Conservation (phyloP, 1,284 basidiomycete species). For the Boletus smithii region DNA sequence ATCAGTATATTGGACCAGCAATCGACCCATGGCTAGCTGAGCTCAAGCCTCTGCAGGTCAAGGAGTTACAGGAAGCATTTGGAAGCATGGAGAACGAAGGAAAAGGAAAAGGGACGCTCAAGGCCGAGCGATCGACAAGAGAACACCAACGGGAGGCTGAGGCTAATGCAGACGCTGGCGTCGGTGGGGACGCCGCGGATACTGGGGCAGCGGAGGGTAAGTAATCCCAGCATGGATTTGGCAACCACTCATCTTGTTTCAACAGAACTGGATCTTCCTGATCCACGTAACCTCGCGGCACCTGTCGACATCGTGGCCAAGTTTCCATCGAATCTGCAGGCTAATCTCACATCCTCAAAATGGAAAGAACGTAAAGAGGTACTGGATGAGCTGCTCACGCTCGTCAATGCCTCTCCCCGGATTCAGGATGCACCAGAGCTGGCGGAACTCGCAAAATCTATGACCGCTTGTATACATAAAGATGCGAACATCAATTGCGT, state of each 20-base stretch:
- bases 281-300: conserved; percentile 83
- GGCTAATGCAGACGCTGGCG: conserved; percentile 44
- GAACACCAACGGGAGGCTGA: conserved; percentile 75
- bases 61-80: conserved; percentile 92
- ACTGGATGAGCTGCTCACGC: conserved; percentile 77
- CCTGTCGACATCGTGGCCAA: conserved; percentile 76
- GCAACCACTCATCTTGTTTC: conserved; percentile 8
- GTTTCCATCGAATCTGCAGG: conserved; percentile 73
- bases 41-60: conserved; percentile 97
- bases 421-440: conserved; percentile 79
- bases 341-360: conserved; percentile 82
- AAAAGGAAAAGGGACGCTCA: conserved; percentile 77
- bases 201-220: conserved; percentile 30
- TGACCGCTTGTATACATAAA: conserved; percentile 80
- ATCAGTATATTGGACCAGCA: conserved; percentile 86
- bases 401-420: conserved; percentile 71
- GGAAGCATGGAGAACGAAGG: conserved; percentile 80
- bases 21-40: conserved; percentile 88
- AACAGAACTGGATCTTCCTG: conserved; percentile 52
- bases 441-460: conserved; percentile 68
- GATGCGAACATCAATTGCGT: conserved; percentile 98
- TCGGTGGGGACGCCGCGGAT: conserved; percentile 38
- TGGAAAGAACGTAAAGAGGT: conserved; percentile 98
- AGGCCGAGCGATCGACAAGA: conserved; percentile 78
- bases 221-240: conserved; percentile 18